A percentile compares a stretch with the other conserved stretches of the same genome.
Evolutionary conservation across 108 stramenopile species (phyloP).

Genomic region (Pelagomonas calceolata): DNA sequence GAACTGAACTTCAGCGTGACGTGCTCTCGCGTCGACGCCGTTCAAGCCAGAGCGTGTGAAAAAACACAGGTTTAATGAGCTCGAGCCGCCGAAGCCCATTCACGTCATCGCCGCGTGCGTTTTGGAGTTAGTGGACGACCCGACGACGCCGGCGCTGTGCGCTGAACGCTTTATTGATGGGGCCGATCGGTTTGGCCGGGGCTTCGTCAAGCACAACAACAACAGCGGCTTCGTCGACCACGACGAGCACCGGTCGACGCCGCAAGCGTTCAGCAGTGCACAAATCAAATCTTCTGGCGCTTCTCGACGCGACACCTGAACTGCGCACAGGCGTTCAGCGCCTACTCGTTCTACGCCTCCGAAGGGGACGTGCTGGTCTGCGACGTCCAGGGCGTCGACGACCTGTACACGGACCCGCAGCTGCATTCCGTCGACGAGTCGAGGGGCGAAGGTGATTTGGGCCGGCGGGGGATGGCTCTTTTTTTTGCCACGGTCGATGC

Average conservation of each 20-base stretch:
- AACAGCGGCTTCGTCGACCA: constrained; percentile 66
- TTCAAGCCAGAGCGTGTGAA: no score
- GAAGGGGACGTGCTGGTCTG: constrained; percentile 64
- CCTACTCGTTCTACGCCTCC: constrained; percentile 60
- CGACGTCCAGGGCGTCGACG: constrained; percentile 72
- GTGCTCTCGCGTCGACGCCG: no score
- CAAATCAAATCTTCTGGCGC: no score
- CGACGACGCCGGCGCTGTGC: constrained; percentile 54
- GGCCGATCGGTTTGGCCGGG: constrained; percentile 49
- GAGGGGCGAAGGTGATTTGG: constrained; percentile 71
- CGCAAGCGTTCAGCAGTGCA: no score
- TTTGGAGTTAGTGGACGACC: constrained; percentile 56
- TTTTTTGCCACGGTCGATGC: constrained; percentile 65
- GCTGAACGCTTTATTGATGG: constrained; percentile 68
- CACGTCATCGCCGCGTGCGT: constrained; percentile 62
- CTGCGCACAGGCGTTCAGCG: constrained; percentile 68
- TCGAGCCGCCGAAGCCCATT: constrained; percentile 54
- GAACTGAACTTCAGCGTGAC: no score
- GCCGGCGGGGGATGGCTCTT: constrained; percentile 65
- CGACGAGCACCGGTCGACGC: constrained; percentile 52
- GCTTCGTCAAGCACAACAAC: constrained; percentile 70
- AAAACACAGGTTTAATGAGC: constrained; percentile 54
- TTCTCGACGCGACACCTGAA: constrained; percentile 14
- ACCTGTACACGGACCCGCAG: constrained; percentile 80
- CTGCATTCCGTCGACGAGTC: constrained; percentile 45